These are phyloP conservation scores for Scedosporium apiospermum DNA, from an alignment of 2,329 filamentous ascomycete genomes.

Conservation along the genomic window DNA sequence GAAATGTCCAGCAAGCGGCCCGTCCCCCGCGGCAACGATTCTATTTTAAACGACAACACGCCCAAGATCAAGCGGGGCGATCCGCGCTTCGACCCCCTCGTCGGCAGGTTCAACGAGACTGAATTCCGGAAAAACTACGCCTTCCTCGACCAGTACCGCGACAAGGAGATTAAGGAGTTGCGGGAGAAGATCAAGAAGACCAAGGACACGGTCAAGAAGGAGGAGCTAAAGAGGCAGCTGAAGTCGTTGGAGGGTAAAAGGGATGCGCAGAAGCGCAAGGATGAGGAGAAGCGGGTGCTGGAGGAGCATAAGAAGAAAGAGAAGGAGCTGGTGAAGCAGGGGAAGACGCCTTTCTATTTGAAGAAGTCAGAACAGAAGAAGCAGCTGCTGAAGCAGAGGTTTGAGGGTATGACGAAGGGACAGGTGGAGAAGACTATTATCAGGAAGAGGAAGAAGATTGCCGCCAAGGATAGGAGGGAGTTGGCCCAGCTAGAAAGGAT, in stretches of 20 bases:
- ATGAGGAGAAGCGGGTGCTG: constrained; percentile 59
- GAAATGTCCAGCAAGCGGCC: constrained; percentile 74
- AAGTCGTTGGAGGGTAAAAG: constrained; percentile 70
- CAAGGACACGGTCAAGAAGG: constrained; percentile 58
- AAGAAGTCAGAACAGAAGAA: constrained; percentile 92
- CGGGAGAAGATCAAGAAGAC: constrained; percentile 53
- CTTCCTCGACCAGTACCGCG: constrained; percentile 81
- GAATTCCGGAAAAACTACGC: constrained; percentile 65
- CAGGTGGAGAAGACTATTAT: constrained; percentile 80
- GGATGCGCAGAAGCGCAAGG: constrained; percentile 60
- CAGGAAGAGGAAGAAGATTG: constrained; percentile 80
- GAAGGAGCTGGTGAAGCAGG: constrained; percentile 74
- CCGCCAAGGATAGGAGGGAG: constrained; percentile 73
- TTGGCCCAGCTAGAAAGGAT: constrained; percentile 35
- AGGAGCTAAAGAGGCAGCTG: constrained; percentile 62
- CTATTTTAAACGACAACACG: constrained; percentile 45
- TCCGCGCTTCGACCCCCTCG: constrained; percentile 73
- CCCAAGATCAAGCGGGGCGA: constrained; percentile 56
- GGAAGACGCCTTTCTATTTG: constrained; percentile 87
- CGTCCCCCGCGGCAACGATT: constrained; percentile 68
- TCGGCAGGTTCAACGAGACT: constrained; percentile 41
- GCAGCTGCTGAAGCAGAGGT: constrained; percentile 68
- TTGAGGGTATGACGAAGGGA: constrained; percentile 72
- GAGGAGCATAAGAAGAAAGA: constrained; percentile 72
- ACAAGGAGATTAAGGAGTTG: constrained; percentile 71